phyloP scores from a whole-genome alignment of 306 rosid species.

The Carpinus viminea region DNA sequence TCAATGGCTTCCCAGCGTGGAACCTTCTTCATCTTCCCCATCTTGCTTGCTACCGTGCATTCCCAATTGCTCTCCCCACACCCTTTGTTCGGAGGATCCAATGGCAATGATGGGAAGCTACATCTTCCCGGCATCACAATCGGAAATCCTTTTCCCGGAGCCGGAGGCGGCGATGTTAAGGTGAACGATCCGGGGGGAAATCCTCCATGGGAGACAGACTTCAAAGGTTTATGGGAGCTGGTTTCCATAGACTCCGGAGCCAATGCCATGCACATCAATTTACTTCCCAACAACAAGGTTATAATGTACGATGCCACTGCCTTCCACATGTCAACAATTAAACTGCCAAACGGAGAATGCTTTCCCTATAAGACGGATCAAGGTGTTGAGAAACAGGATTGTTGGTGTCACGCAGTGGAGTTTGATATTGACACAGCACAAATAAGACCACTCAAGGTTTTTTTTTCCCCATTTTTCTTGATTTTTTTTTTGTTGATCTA shows the following conservation, averaged over 20 bases:
- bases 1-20: slow-evolving; percentile 46
- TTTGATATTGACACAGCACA: slow-evolving; percentile 45
- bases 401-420: slow-evolving; percentile 71
- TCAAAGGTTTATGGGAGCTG: slow-evolving; percentile 48
- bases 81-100: neutral
- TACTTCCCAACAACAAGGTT: slow-evolving; percentile 69
- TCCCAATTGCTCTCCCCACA: slow-evolving; percentile 9
- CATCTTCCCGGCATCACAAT: neutral
- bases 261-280: slow-evolving; percentile 71
- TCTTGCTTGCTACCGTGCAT: slow-evolving; percentile 26
- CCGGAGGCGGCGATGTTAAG: neutral
- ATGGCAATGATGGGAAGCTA: neutral
- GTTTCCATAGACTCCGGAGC: slow-evolving; percentile 47
- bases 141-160: neutral
- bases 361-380: slow-evolving; percentile 30
- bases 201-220: slow-evolving; percentile 26
- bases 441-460: slow-evolving; percentile 76
- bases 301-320: slow-evolving; percentile 56
- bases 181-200: neutral
- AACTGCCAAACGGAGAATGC: slow-evolving; percentile 47
- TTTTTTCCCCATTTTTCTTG: neutral
- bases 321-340: slow-evolving; percentile 51
- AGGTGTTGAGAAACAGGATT: slow-evolving; percentile 27
- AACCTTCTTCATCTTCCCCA: slow-evolving; percentile 33
- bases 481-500: neutral